These are phyloP conservation scores for Boletus sp. DNA, from an alignment of 768 basidiomycete species.

Conservation along the genomic window DNA sequence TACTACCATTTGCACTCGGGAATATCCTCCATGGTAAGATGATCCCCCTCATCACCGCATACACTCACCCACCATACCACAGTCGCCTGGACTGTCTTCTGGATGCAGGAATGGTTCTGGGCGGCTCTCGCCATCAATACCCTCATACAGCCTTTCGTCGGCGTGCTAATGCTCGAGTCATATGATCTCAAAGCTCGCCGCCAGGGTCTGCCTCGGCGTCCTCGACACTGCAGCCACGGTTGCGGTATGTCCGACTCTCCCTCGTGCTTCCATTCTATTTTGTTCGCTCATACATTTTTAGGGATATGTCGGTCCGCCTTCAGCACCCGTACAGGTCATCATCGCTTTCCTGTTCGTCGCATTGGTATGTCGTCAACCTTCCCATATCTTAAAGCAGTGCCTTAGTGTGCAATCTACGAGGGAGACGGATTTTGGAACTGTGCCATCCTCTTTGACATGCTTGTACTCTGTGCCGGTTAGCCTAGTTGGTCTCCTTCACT, in stretches of 20 bases:
- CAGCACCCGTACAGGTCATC: background rate
- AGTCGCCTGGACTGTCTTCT: constrained; percentile 18
- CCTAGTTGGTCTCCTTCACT: background rate
- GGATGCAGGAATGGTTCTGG: constrained; percentile 27
- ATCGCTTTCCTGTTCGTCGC: background rate
- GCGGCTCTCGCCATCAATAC: background rate
- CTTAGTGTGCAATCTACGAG: background rate
- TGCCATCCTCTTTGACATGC: background rate
- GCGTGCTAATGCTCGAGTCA: background rate
- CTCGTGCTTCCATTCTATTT: background rate
- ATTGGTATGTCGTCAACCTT: background rate
- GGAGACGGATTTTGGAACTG: background rate
- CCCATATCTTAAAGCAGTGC: background rate
- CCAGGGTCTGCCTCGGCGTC: constrained; percentile 32
- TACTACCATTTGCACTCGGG: background rate
- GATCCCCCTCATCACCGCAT: background rate
- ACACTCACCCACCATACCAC: background rate
- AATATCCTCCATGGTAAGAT: background rate
- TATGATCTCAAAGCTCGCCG: background rate
- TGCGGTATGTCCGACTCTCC: background rate
- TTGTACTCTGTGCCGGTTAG: background rate
- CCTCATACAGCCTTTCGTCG: background rate
- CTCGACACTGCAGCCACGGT: constrained; percentile 1
- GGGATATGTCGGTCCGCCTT: background rate
- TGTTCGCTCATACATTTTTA: background rate